These are phyloP conservation scores for Debaryomyces castellii DNA, from an alignment of 805 yeast species.

Conservation along the genomic window DNA sequence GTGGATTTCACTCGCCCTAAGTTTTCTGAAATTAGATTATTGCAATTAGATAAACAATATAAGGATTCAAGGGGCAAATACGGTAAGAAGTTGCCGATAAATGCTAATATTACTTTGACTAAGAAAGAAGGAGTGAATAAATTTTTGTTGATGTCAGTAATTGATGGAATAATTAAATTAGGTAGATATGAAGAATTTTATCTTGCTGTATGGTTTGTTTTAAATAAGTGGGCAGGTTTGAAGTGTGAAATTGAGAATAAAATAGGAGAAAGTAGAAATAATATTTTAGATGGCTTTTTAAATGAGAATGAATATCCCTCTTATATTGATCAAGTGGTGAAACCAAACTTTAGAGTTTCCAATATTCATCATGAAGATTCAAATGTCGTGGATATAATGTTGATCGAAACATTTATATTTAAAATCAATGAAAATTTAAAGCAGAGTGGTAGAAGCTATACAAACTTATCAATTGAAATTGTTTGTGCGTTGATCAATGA, in stretches of 20 bases:
- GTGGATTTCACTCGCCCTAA: constrained; percentile 32
- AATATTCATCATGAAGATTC: no score
- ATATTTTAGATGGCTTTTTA: constrained; percentile 7
- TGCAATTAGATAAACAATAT: constrained; percentile 13
- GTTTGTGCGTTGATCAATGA: constrained; percentile 20
- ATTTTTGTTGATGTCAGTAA: constrained; percentile 26
- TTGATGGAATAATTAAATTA: constrained; percentile 30
- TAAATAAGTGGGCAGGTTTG: constrained; percentile 36
- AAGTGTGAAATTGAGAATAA: constrained; percentile 7
- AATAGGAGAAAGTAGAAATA: constrained; percentile 1
- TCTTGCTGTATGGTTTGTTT: constrained; percentile 30
- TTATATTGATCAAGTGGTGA: not conserved
- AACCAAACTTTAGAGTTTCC: no score
- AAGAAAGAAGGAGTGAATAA: constrained; percentile 24
- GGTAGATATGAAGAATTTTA: constrained; percentile 31
- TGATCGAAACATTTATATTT: constrained; percentile 34
- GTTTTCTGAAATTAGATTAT: constrained; percentile 15
- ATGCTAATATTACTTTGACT: constrained; percentile 4
- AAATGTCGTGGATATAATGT: constrained; percentile 24
- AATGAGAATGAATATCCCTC: constrained; percentile 3
- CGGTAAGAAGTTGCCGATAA: constrained; percentile 14
- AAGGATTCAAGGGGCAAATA: constrained; percentile 18
- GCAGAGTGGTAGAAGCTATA: constrained; percentile 14
- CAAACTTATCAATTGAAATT: constrained; percentile 25
- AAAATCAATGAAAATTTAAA: constrained; percentile 27